Evolutionary conservation across 345 rosid genomes (phyloP).

Genomic region (Aegle marmelos): DNA sequence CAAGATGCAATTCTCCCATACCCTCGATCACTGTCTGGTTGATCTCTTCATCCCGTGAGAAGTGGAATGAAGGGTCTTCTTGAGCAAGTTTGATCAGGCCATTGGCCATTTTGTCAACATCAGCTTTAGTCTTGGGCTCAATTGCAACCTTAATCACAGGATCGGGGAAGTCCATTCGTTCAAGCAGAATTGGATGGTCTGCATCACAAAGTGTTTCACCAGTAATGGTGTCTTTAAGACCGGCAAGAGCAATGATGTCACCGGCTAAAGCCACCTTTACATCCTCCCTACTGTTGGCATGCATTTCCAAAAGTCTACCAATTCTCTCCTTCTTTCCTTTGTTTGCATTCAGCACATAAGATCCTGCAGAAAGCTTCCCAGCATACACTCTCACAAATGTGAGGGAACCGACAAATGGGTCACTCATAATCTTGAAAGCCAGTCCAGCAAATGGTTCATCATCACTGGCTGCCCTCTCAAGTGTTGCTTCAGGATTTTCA

Average conservation of each 20-base stretch:
- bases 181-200: conserved; percentile 74
- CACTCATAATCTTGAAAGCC: conserved; percentile 98
- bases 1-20: conserved; percentile 99
- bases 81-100: conserved; percentile 95
- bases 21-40: conserved; percentile 98
- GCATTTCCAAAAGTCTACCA: conserved; percentile 97
- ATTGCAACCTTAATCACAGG: conserved; percentile 97
- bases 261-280: conserved; percentile 82
- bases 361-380: conserved; percentile 81
- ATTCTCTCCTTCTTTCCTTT: conserved; percentile 97
- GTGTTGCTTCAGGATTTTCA: conserved; percentile 63
- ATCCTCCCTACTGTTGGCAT: conserved; percentile 96
- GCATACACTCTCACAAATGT: conserved; percentile 91
- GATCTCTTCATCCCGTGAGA: conserved; percentile 90
- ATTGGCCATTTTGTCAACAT: conserved; percentile 80
- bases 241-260: conserved; percentile 90
- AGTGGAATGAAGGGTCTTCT: conserved; percentile 98
- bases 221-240: conserved; percentile 84
- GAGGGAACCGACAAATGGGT: conserved; percentile 92
- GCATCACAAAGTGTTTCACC: conserved; percentile 87
- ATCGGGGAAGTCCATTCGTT: conserved; percentile 98
- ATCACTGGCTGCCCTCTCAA: conserved; percentile 64
- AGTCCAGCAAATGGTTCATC: conserved; percentile 85
- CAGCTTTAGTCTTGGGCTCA: conserved; percentile 98
- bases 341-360: conserved; percentile 87